These are phyloP conservation scores for Dioszegia hungarica DNA, from an alignment of 768 basidiomycete species.

Conservation along the genomic window DNA sequence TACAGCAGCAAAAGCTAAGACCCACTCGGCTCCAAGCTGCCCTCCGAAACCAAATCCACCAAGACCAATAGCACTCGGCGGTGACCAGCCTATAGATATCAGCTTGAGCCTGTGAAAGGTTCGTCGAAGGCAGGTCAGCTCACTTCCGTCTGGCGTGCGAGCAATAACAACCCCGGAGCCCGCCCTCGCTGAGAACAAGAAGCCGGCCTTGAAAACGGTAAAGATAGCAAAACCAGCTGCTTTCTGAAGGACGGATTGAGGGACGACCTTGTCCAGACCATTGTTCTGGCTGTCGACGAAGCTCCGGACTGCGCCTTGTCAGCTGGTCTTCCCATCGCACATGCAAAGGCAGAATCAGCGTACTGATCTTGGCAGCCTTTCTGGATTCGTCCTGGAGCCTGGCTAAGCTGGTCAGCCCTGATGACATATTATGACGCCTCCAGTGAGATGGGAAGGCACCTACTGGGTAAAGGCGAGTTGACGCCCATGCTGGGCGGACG, in stretches of 20 bases:
- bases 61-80: conserved; percentile 90
- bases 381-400: conserved; percentile 67
- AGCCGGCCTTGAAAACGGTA: conserved; percentile 53
- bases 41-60: conserved; percentile 85
- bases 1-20: background rate
- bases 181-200: conserved; percentile 69
- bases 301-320: conserved; percentile 59
- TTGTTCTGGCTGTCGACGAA: conserved; percentile 78
- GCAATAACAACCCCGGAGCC: conserved; percentile 88
- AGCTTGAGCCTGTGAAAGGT: background rate
- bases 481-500: conserved; percentile 9
- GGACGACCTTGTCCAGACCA: conserved; percentile 74
- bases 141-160: conserved; percentile 71
- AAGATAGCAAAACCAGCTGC: conserved; percentile 69
- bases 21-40: conserved; percentile 52
- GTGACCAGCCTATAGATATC: conserved; percentile 71
- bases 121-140: conserved; percentile 44
- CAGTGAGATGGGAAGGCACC: too few relatives aligned
- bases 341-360: background rate
- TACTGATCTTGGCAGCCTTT: conserved; percentile 84
- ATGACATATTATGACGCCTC: background rate
- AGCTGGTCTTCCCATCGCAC: background rate
- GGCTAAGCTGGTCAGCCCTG: conserved; percentile 44
- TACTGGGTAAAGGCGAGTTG: conserved; percentile 12
- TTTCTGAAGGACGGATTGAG: conserved; percentile 56